Evolutionary conservation across 2,329 filamentous ascomycete species (phyloP).

Genomic region (Sporothrix humicola): DNA sequence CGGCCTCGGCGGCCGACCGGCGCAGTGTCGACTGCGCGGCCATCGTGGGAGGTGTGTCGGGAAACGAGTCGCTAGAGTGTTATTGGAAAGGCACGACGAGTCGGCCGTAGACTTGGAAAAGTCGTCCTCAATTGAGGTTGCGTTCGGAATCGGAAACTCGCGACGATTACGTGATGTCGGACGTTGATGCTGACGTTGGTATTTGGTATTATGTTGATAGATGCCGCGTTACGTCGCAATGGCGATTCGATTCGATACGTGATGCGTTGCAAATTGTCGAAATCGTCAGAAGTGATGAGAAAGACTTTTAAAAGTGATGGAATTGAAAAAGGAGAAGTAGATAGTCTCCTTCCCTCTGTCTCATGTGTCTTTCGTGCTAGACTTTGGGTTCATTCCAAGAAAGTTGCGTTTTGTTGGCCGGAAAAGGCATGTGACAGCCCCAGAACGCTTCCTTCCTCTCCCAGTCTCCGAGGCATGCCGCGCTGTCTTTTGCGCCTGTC

Average conservation of each 20-base stretch:
- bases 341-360: not conserved
- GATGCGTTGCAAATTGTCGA: too few species aligned
- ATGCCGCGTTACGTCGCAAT: too few species aligned
- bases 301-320: not conserved
- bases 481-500: not conserved
- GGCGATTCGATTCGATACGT: too few species aligned
- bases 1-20: conserved; percentile 67
- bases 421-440: conserved; percentile 36
- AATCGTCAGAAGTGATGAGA: too few species aligned
- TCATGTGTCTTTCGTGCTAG: not conserved
- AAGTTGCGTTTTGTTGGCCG: not conserved
- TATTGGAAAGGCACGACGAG: not conserved
- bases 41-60: conserved; percentile 59
- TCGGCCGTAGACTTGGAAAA: not conserved
- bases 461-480: conserved; percentile 34
- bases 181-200: too few species aligned
- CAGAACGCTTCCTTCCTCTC: too few species aligned
- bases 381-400: conserved; percentile 14
- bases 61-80: not conserved
- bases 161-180: too few species aligned
- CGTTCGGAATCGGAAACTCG: too few species aligned
- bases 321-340: not conserved
- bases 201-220: too few species aligned
- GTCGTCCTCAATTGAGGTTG: too few species aligned
- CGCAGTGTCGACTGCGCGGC: conserved; percentile 85